Base-by-base conservation (phyloP, 139 green algal species). In the Picochlorum sp. region DNA sequence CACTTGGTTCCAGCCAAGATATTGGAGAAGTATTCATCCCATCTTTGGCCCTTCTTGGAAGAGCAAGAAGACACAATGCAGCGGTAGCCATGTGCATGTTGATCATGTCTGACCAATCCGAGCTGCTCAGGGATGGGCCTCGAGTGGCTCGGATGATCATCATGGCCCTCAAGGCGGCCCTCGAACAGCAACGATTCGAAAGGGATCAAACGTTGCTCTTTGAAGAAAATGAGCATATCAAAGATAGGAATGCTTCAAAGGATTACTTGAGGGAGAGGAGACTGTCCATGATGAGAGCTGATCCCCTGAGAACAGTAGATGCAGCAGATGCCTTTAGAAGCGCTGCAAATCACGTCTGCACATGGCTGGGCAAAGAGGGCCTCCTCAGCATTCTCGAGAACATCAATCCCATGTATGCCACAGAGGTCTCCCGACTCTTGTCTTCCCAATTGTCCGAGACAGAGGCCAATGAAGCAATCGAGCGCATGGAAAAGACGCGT, bases 1-100 rank as follows among this genome's bases (percentile, higher is more conserved):
- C 56, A 7, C 38, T 75, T 24, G 38, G 44, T 6, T 30, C 26
- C 11, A 34, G 46, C 2, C 38, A 41, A 14, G 62, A 75, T 56
- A 61, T 72, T 13, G 69, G 46, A 1, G 69, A 75, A 32, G 49
- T 75, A 26, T 75, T 75, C 32, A 21, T 81, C 32, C 60, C 72
- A 1, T 34, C 72, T 13, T 28, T 72, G 20, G 67, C 68, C 6
- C 10, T 49, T 18, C 9, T 56, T 47, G 61, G 56, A 28, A 45
- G 57, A 6, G 18, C 45, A 37, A 62, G 68, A n/a, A 52, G 74
- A 0, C 74, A 76, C 58, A 57, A 65, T 20, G 66, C 74, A 6
- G 74, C 72, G 20, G 73, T 72, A 18, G 49, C 52, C 6, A 28
- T 80, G 3, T 80, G 66, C 47, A 49, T 46, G 15, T 54, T 81